Percentiles rank a stretch among this genome's conserved stretches.
phyloP scores from a whole-genome alignment of 2,329 filamentous ascomycete genomes.

The Pyrenochaeta sp. region DNA sequence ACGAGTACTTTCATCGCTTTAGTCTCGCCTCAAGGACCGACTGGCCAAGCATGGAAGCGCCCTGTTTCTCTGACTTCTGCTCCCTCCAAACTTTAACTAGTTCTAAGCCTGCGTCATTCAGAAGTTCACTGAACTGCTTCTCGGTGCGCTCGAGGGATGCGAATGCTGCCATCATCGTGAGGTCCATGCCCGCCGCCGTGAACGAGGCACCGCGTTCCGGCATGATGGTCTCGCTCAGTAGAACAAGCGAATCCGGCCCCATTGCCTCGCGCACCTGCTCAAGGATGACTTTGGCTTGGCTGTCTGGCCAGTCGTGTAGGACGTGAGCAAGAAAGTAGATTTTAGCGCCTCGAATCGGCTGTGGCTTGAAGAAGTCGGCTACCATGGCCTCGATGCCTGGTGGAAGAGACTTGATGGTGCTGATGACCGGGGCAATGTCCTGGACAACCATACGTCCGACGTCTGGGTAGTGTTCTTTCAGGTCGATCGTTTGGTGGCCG shows the following conservation, averaged over 20 bases:
- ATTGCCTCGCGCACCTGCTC: constrained; percentile 45
- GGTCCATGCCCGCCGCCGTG: constrained; percentile 45
- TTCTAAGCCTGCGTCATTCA: constrained; percentile 12
- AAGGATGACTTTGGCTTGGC: constrained; percentile 46
- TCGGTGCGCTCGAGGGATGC: constrained; percentile 48
- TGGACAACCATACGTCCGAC: constrained; percentile 53
- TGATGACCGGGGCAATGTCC: constrained; percentile 46
- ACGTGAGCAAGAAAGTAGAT: constrained; percentile 52
- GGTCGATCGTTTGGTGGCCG: constrained; percentile 49
- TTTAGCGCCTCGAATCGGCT: constrained; percentile 40
- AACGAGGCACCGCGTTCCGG: constrained; percentile 46
- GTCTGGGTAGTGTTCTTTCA: constrained; percentile 44
- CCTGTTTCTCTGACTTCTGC: too few species aligned
- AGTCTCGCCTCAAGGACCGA: too few species aligned
- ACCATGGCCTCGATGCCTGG: constrained; percentile 41
- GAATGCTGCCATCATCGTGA: constrained; percentile 50
- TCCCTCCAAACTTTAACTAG: not conserved
- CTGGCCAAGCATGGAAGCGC: too few species aligned
- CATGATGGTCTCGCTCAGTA: constrained; percentile 56
- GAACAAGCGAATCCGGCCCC: constrained; percentile 45
- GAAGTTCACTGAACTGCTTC: constrained; percentile 44
- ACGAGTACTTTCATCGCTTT: too few species aligned
- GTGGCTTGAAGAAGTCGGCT: constrained; percentile 37
- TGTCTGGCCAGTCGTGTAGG: constrained; percentile 53
- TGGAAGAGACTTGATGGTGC: constrained; percentile 18